These are phyloP conservation scores for Pythium monospermum DNA, from an alignment of 352 stramenopile species.

Conservation along the genomic window DNA sequence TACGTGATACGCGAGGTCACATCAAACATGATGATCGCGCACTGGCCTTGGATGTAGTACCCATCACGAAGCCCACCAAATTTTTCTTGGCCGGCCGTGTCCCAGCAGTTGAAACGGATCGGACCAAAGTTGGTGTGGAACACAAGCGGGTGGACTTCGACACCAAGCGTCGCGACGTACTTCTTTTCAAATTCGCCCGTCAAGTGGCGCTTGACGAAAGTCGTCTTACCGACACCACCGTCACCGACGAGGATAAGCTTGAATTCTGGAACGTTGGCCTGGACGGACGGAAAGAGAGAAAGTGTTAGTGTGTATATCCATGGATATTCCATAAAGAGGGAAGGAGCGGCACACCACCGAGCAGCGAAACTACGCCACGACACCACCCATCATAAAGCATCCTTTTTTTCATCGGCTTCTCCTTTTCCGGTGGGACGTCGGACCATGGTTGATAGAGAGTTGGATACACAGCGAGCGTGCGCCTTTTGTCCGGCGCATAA, in stretches of 20 bases:
- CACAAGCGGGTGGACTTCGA: conserved; percentile 98
- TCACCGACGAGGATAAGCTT: conserved; percentile 99
- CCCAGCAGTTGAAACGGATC: conserved; percentile 99
- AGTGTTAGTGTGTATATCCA: neutral
- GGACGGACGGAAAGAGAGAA: conserved; percentile 20
- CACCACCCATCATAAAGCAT: too few relatives aligned
- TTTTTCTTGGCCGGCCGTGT: conserved; percentile 99
- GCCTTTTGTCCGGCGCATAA: too few relatives aligned
- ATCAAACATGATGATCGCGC: conserved; percentile 99
- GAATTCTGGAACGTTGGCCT: conserved; percentile 95
- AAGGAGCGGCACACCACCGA: too few relatives aligned
- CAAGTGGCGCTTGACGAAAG: conserved; percentile 99
- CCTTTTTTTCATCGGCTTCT: too few relatives aligned
- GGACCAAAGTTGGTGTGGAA: conserved; percentile 99
- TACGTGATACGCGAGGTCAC: conserved; percentile 99
- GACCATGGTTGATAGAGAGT: too few relatives aligned
- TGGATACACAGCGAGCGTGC: too few relatives aligned
- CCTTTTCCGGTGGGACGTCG: too few relatives aligned
- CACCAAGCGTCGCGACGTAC: conserved; percentile 98
- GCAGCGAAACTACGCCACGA: too few relatives aligned
- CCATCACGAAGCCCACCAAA: conserved; percentile 94
- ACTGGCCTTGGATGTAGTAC: conserved; percentile 99
- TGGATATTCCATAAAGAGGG: too few relatives aligned
- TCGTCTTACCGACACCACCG: conserved; percentile 99
- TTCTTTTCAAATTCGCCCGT: conserved; percentile 99